Base-by-base conservation (phyloP, 192 early-diverging fungal species). In the Coemansia sp. region DNA sequence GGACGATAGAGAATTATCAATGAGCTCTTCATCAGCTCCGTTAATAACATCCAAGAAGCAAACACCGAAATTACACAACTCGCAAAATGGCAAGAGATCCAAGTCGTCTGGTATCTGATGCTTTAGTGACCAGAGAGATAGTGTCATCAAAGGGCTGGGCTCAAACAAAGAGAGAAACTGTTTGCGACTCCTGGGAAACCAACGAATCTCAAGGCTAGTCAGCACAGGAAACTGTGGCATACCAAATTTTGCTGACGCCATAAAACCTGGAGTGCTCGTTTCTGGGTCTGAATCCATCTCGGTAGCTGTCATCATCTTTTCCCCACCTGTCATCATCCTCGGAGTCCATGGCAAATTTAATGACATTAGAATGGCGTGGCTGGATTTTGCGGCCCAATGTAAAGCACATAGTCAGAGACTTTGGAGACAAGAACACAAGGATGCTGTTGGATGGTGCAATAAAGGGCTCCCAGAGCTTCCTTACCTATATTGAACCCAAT, bases 181-280 rank as follows among this genome's bases (percentile, higher is more conserved):
- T n/a, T 16, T 31, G 15, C 66, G 8, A 34, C 59, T 12, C 4
- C 69, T 65, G 3, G 69, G 16, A 44, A 71, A 67, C 69, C 75
- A 61, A 1, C 70, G 42, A 13, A 76, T 22, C 2, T 55, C 68
- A 11, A 76, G 65, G 27, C 40, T 55, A 8, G 15, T 38, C 57
- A 76, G 60, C 4, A 24, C 46, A 2, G 75, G 69, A n/a, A 76
- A 76, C 61, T 10, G 34, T 3, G 69, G 75, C 16, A 9, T 22
- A 1, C 73, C 67, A 34, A 54, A 49, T 18, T 3, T 33, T 1
- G 62, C 40, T 0, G 66, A 62, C 33, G 7, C 31, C 49, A 67
- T 42, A 49, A 59, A 57, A 4, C 62, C 40, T 34, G 55, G 60
- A 5, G 16, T 8, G 12, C 7, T 11, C 1, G 5, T 5, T n/a